Base-by-base conservation (phyloP, 805 yeast genomes). In the Candida pseudoglaebosa region DNA sequence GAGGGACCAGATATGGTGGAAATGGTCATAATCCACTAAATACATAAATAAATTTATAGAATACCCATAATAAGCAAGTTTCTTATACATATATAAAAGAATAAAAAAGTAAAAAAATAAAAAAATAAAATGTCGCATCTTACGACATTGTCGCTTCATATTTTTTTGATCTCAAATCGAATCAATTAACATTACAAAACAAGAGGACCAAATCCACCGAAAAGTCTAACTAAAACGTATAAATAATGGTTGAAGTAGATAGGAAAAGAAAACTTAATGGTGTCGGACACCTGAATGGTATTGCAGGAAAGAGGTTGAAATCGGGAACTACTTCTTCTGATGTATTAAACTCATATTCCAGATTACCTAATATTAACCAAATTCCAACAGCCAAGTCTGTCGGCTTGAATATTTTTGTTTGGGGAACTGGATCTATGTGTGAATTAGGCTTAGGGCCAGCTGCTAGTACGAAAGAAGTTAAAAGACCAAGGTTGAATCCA, bases 391-490 rank as follows among this genome's bases (percentile, higher is more conserved):
- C 60, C 2, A 75, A 68, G 46, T 48, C 69, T 2, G 63, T 67
- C 18, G 72, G 76, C 15, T 64, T 91, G 38, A 93, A 89, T 54
- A 71, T 93, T 2, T 91, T 85, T 57, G 95, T 87, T 26, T 93
- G 95, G 84, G 99, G 99, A 29, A 78, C 95, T 1, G 99, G 99
- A 2, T 82, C 95, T 0, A 91, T 93, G 93, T 89, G 97, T 68
- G 99, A 93, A 59, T 71, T 93, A 20, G 99, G 99, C 1, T 70
- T 93, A n/a, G 99, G 99, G 1, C 98, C 98, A 7, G 76, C 71
- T n/a, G 87, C 95, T 2, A 83, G 75, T 48, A 91, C 88, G 26
- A 88, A 89, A 44, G 96, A 90, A 59, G 96, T 93, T 15, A 93
- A 93, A 56, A 79, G 99, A 56, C 99, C 99, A 13, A 77, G 99